Evolutionary conservation across 768 basidiomycete genomes (phyloP).

Genomic region (Trametes meyenii): DNA sequence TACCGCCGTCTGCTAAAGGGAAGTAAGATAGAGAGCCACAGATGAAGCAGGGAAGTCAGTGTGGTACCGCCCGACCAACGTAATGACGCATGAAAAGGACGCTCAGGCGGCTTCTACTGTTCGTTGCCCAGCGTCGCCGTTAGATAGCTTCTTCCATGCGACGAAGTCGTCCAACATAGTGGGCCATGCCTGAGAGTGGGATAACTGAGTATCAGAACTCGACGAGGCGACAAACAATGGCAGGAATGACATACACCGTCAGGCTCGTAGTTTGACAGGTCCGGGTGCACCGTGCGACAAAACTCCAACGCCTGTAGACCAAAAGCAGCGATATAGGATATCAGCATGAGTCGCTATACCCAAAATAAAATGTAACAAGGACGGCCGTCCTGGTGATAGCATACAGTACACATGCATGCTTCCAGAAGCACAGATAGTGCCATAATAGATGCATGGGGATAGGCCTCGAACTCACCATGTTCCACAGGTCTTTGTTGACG

Average conservation of each 20-base stretch:
- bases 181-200: conserved; percentile 68
- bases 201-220: not conserved
- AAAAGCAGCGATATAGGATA: not conserved
- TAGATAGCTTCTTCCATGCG: conserved; percentile 52
- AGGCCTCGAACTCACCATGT: conserved; percentile 56
- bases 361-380: not conserved
- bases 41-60: not conserved
- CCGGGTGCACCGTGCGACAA: conserved; percentile 59
- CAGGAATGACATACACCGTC: conserved; percentile 57
- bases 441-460: not conserved
- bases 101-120: not conserved
- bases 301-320: conserved; percentile 71
- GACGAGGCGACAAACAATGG: not conserved
- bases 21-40: not conserved
- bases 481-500: conserved; percentile 85
- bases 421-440: not conserved
- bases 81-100: no score
- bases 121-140: not conserved
- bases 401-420: not conserved
- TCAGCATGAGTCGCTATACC: not conserved
- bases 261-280: conserved; percentile 68
- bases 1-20: no score
- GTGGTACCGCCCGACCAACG: not conserved
- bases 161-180: conserved; percentile 82
- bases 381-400: not conserved